These are phyloP conservation scores for Bullera alba DNA, from an alignment of 768 basidiomycete genomes.

Conservation along the genomic window DNA sequence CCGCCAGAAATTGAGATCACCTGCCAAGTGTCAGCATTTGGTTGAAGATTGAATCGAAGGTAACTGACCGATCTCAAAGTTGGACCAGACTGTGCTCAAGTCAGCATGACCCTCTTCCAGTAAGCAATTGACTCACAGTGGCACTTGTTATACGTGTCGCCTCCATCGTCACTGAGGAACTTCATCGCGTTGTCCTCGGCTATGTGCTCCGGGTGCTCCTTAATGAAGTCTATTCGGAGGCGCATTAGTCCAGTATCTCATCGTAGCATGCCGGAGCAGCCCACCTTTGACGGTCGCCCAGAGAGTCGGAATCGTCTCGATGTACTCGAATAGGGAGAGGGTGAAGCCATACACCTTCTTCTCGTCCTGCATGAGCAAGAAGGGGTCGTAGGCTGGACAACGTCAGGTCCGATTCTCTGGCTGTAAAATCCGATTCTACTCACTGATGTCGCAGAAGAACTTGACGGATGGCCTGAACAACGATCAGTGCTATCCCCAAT, in stretches of 20 bases:
- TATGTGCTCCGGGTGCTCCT: constrained; percentile 58
- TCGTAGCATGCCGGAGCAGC: background rate
- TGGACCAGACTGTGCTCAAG: constrained; percentile 67
- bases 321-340: constrained; percentile 69
- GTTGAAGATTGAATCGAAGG: background rate
- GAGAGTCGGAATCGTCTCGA: constrained; percentile 69
- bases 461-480: constrained; percentile 61
- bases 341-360: constrained; percentile 86
- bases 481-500: constrained; percentile 1
- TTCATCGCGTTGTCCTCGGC: constrained; percentile 61
- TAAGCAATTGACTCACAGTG: constrained; percentile 53
- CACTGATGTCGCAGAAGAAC: constrained; percentile 63
- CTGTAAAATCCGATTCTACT: constrained; percentile 10
- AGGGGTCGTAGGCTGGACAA: constrained; percentile 57
- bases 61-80: constrained; percentile 72
- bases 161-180: constrained; percentile 70
- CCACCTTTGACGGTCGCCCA: constrained; percentile 69
- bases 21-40: background rate
- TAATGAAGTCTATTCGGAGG: constrained; percentile 57
- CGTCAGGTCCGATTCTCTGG: constrained; percentile 44
- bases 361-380: constrained; percentile 69
- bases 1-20: constrained; percentile 73
- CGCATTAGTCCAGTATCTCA: background rate
- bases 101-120: background rate
- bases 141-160: constrained; percentile 66